phyloP scores from a whole-genome alignment of 768 basidiomycete species.

The Leccinum ochraceum region DNA sequence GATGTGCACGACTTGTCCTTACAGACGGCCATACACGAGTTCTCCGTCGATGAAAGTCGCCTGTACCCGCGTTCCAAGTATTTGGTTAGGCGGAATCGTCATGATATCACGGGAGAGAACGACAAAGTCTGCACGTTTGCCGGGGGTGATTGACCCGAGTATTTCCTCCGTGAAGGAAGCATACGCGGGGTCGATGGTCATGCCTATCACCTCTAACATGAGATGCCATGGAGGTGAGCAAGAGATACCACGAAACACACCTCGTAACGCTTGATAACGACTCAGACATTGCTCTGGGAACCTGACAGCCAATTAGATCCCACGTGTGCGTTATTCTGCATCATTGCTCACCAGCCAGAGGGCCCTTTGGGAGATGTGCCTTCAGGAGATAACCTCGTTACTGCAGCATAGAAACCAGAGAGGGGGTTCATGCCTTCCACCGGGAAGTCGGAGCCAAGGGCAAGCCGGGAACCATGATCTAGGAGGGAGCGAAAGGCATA shows the following conservation, averaged over 20 bases:
- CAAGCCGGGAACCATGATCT: conserved; percentile 64
- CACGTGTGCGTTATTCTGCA: neutral
- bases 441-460: conserved; percentile 88
- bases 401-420: conserved; percentile 83
- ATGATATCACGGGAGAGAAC: conserved; percentile 84
- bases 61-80: conserved; percentile 67
- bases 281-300: conserved; percentile 80
- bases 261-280: conserved; percentile 74
- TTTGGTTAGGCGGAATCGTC: conserved; percentile 53
- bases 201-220: conserved; percentile 46
- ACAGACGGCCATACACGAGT: conserved; percentile 45
- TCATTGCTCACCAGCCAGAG: conserved; percentile 67
- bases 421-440: conserved; percentile 88
- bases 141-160: conserved; percentile 75
- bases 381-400: conserved; percentile 67
- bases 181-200: conserved; percentile 87
- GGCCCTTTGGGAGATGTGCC: conserved; percentile 82
- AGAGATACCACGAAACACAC: conserved; percentile 32
- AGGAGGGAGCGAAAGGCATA: conserved; percentile 84
- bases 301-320: conserved; percentile 42
- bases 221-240: neutral
- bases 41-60: conserved; percentile 81
- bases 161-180: conserved; percentile 76
- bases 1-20: conserved; percentile 1
- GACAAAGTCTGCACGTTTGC: conserved; percentile 86